Evolutionary conservation across 768 basidiomycete species (phyloP).

Genomic region (Mycena belliarum): DNA sequence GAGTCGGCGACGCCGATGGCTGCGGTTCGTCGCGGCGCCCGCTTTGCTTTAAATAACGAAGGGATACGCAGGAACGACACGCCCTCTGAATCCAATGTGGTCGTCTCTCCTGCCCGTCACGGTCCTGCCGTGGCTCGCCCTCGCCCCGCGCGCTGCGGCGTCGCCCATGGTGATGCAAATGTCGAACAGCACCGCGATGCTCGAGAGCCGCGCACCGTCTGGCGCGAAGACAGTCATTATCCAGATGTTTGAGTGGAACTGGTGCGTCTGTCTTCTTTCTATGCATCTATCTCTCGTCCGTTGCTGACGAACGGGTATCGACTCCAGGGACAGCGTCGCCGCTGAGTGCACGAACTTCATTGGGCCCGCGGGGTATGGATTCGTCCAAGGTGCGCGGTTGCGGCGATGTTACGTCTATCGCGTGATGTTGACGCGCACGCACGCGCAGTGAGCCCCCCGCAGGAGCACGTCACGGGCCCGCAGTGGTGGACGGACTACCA

Average conservation of each 20-base stretch:
- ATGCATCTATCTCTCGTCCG: too few relatives aligned
- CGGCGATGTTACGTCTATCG: too few relatives aligned
- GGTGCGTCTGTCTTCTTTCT: constrained; percentile 16
- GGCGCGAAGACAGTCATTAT: constrained; percentile 44
- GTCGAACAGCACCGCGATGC: constrained; percentile 10
- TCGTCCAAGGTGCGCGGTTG: constrained; percentile 55
- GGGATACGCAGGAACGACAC: too few relatives aligned
- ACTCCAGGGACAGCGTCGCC: constrained; percentile 45
- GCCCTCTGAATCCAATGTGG: too few relatives aligned
- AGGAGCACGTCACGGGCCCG: constrained; percentile 56
- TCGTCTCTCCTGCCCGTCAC: too few relatives aligned
- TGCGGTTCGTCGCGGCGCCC: too few relatives aligned
- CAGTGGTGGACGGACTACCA: constrained; percentile 81
- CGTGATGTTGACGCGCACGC: too few relatives aligned
- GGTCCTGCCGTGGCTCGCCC: too few relatives aligned
- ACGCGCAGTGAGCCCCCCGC: constrained; percentile 46
- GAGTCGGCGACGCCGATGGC: too few relatives aligned
- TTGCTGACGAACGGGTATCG: too few relatives aligned
- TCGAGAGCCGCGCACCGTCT: constrained; percentile 21
- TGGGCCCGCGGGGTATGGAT: constrained; percentile 69
- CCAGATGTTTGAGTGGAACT: constrained; percentile 73
- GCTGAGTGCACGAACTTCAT: constrained; percentile 65
- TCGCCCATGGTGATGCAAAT: not conserved
- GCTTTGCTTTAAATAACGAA: too few relatives aligned
- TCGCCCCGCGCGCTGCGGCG: not conserved